These are phyloP conservation scores for Apiotrichum porosum DNA, from an alignment of 1,284 basidiomycete genomes.

Conservation along the genomic window DNA sequence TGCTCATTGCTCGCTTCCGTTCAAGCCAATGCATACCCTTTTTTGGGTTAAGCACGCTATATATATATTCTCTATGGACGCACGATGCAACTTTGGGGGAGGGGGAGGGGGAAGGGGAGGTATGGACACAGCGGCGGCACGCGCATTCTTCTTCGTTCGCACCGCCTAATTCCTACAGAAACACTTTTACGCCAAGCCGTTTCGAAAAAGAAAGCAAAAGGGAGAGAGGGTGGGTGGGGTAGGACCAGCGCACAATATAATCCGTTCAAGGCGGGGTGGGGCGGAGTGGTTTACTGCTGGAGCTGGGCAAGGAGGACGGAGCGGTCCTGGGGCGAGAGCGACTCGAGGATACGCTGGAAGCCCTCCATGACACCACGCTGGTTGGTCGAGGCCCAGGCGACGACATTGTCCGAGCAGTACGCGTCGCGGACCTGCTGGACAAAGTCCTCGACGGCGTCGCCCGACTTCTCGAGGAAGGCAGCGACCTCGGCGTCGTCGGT, in stretches of 20 bases:
- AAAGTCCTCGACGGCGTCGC: conserved; percentile 34
- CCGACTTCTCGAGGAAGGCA: conserved; percentile 44
- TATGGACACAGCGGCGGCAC: background rate
- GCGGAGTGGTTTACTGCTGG: conserved; percentile 4
- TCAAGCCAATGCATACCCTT: conserved; percentile 3
- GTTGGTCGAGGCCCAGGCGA: conserved; percentile 40
- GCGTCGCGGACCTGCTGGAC: conserved; percentile 38
- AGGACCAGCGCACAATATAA: no score
- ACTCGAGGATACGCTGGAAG: conserved; percentile 52
- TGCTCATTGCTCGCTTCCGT: background rate
- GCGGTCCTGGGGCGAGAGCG: conserved; percentile 67
- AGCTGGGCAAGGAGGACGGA: conserved; percentile 54
- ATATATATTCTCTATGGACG: conserved; percentile 5
- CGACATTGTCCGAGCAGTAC: conserved; percentile 38
- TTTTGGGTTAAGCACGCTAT: background rate
- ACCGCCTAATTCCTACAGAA: no score
- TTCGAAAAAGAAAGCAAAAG: no score
- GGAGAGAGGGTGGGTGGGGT: no score
- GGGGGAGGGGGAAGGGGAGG: background rate
- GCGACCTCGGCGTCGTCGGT: conserved; percentile 41
- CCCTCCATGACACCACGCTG: conserved; percentile 43
- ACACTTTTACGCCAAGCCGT: no score
- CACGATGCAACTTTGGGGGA: background rate
- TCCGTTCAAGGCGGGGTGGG: background rate
- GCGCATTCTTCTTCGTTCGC: no score